Evolutionary conservation across 106 monocot genomes (phyloP), one percentile per base, ranked within the genome.

Genomic region (Dendrobium officinale): DNA sequence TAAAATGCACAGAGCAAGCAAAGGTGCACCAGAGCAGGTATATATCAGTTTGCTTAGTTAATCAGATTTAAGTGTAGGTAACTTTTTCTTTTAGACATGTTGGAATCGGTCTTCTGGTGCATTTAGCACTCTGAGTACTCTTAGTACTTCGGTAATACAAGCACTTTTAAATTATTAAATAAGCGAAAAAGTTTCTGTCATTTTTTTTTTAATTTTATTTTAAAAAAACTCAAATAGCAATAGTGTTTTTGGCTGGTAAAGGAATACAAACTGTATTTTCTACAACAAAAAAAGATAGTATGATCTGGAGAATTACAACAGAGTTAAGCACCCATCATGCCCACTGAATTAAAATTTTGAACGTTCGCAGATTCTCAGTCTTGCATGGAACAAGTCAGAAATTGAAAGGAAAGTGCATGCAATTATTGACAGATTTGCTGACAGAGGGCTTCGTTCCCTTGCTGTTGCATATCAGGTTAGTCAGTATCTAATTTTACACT

Each of bases 11-110:
- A 86, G 88, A 42, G 83, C 82, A 44, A 88, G 86, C 88, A 88
- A 88, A 88, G 88, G 88, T 72, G 88, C 88, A 79, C 88, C 88
- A 22, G 88, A 88, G 79, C 88, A 88, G 88, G 88, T 88, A 83
- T 42, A 4, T 9, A 64, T 24, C 27, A 64, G 68, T 55, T 31
- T 40, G 42, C 47, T 44, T 75, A 22, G 54, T 48, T n/a, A 20
- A 45, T 15, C 48, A 51, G 27, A 54, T 55, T 77, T 55, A 77
- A 24, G 77, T 5, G 37, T 72, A 33, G 45, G 26, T 49, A 24
- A 26, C 4, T 70, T 3, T 33, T 70, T 11, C 37, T 70, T 37
- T 11, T 15, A 70, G 33, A 33, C 11, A 33, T 70, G 68, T 29
- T 70, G 70, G 70, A 29, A 11, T 31, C n/a, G 1, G 7, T 31